Evolutionary conservation across 2,329 filamentous ascomycete species (phyloP).

Genomic region (Acarospora socialis): DNA sequence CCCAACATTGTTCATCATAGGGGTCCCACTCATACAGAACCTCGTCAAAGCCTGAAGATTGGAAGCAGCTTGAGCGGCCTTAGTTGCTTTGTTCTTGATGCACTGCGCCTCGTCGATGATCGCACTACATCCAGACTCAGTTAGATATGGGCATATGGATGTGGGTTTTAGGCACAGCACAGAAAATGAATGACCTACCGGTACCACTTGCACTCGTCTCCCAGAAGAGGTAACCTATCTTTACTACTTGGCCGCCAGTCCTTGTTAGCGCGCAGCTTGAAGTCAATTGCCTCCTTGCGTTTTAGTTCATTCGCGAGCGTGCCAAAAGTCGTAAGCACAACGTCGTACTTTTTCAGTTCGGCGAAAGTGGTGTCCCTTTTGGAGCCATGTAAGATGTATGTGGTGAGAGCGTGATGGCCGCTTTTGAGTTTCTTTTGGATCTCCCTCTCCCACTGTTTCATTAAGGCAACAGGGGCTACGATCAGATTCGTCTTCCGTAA

Average conservation of each 20-base stretch:
- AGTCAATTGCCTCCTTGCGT: slow-evolving; percentile 38
- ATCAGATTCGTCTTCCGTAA: slow-evolving; percentile 63
- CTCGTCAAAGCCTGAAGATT: slow-evolving; percentile 46
- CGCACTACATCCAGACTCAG: slow-evolving; percentile 29
- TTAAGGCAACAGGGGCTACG: slow-evolving; percentile 62
- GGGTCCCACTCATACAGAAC: slow-evolving; percentile 67
- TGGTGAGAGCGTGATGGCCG: slow-evolving; percentile 40
- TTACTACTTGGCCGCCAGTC: slow-evolving; percentile 24
- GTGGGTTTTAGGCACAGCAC: not conserved
- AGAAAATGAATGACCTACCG: slow-evolving; percentile 17
- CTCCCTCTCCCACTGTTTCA: slow-evolving; percentile 75
- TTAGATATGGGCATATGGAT: too few relatives aligned
- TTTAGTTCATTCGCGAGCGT: slow-evolving; percentile 55
- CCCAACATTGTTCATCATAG: slow-evolving; percentile 73
- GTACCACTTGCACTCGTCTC: slow-evolving; percentile 46
- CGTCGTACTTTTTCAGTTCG: slow-evolving; percentile 51
- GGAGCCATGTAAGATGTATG: slow-evolving; percentile 53
- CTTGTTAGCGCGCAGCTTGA: slow-evolving; percentile 34
- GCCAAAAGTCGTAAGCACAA: slow-evolving; percentile 68
- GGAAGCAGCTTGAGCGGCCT: slow-evolving; percentile 45
- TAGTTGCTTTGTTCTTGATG: slow-evolving; percentile 61
- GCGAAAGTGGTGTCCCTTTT: slow-evolving; percentile 43
- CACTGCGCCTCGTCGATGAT: slow-evolving; percentile 69
- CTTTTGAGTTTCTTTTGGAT: slow-evolving; percentile 54
- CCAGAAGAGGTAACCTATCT: slow-evolving; percentile 43